Base-by-base conservation (phyloP, 768 basidiomycete genomes). In the Crepidotus variabilis region DNA sequence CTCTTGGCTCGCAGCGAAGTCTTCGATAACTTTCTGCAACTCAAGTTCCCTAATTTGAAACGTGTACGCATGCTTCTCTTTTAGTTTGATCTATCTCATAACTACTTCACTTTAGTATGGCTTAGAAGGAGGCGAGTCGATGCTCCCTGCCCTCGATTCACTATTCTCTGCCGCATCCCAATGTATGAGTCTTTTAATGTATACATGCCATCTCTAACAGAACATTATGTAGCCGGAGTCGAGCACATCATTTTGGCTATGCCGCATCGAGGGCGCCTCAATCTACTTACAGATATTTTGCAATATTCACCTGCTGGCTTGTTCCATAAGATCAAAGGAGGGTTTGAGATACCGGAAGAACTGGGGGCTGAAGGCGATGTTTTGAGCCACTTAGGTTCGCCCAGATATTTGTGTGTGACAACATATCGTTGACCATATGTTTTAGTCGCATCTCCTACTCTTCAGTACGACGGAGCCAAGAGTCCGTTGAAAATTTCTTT, bases 51-150 rank as follows among this genome's bases (percentile, higher is more conserved):
- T 0, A 94, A 92, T 70, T 63, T 91, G 67, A 91, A 90, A 71
- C 81, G 90, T 21, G 78, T 78, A 63, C n/a, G 75, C 65, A 7
- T 45, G 10, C 36, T 36, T 52, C 20, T 16, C 55, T 8, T 14
- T 13, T 55, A 7, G 33, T 24, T 46, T n/a, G 4, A 22, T 36
- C 21, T 39, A 24, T 18, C 39, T 20, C 54, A 14, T 9, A 56
- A 56, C 54, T 35, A 11, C 45, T 23, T 14, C 22, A 18, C 58
- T 60, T 20, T 81, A 92, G 65, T 92, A 92, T 69, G 93, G 91
- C 0, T 77, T 95, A 35, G 94, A 97, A 70, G 94, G 94, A 2
- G 94, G 89, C 1, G 94, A 96, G 73, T 92, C 91, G 2, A 95
- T 96, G 94, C 71, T 97, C 22, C 89, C 92, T 3, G 94, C 92